Conservation (phyloP, 2,329 filamentous ascomycete genomes). For the Fonsecaea erecta region DNA sequence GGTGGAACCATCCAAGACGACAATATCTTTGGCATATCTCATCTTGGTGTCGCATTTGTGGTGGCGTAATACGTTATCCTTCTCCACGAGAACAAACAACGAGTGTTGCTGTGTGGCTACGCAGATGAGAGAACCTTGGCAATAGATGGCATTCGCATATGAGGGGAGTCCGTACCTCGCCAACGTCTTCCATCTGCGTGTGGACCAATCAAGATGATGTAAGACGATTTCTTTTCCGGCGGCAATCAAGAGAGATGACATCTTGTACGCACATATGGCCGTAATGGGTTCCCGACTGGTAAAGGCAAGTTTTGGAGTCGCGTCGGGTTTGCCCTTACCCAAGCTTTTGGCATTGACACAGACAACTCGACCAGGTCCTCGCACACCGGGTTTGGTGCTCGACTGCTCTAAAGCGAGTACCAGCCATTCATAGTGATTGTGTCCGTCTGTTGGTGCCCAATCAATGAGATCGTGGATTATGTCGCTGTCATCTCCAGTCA, state of each 20-base stretch:
- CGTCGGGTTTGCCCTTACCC: slow-evolving; percentile 19
- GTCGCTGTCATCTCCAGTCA: slow-evolving; percentile 30
- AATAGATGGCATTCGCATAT: slow-evolving; percentile 56
- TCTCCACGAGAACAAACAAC: slow-evolving; percentile 46
- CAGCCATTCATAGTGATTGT: slow-evolving; percentile 34
- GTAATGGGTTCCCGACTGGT: slow-evolving; percentile 24
- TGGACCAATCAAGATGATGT: slow-evolving; percentile 49
- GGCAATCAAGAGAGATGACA: slow-evolving; percentile 52
- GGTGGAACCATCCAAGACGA: slow-evolving; percentile 21
- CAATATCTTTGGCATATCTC: slow-evolving; percentile 28
- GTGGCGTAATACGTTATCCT: slow-evolving; percentile 42
- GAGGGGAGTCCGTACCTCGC: slow-evolving; percentile 52
- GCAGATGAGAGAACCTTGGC: slow-evolving; percentile 54
- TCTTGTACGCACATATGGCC: slow-evolving; percentile 46
- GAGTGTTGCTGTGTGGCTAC: slow-evolving; percentile 61
- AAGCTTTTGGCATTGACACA: slow-evolving; percentile 33
- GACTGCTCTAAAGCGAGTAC: slow-evolving; percentile 34
- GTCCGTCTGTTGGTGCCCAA: slow-evolving; percentile 32
- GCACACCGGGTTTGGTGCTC: slow-evolving; percentile 2
- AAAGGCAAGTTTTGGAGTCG: slow-evolving; percentile 23
- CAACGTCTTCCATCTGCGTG: slow-evolving; percentile 48
- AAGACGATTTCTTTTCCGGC: slow-evolving; percentile 52
- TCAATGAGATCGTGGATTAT: slow-evolving; percentile 32
- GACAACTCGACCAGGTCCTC: slow-evolving; percentile 26
- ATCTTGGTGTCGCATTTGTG: slow-evolving; percentile 42